phyloP scores from a whole-genome alignment of 1,284 basidiomycete genomes.

The Neolentinus lepideus region DNA sequence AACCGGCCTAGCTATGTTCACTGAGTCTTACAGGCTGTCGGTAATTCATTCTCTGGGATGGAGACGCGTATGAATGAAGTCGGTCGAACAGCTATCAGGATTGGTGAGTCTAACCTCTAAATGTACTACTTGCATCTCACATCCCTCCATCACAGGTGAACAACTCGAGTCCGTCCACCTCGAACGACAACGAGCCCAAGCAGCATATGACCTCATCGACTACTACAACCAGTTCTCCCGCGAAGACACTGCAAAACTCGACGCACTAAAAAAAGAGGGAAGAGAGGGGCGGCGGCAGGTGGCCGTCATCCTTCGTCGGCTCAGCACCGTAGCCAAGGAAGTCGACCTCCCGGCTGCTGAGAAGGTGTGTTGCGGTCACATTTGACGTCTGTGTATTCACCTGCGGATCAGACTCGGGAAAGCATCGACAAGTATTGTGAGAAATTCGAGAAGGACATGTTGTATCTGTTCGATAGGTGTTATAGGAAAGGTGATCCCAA shows the following conservation, averaged over 20 bases:
- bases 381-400: neutral
- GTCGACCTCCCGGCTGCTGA: constrained; percentile 80
- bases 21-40: constrained; percentile 52
- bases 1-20: neutral
- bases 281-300: constrained; percentile 84
- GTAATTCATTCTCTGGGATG: constrained; percentile 78
- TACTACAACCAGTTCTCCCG: constrained; percentile 92
- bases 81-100: constrained; percentile 89
- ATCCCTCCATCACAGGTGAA: constrained; percentile 53
- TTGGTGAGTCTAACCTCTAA: constrained; percentile 51
- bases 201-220: constrained; percentile 91
- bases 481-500: constrained; percentile 97
- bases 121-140: constrained; percentile 3
- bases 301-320: constrained; percentile 82
- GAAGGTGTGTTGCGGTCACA: constrained; percentile 41
- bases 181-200: constrained; percentile 88
- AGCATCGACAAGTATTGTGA: constrained; percentile 95
- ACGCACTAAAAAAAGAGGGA: constrained; percentile 80
- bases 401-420: constrained; percentile 62
- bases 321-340: constrained; percentile 88
- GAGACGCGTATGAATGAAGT: constrained; percentile 90
- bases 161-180: constrained; percentile 95
- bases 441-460: constrained; percentile 98
- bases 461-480: constrained; percentile 90
- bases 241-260: constrained; percentile 75